Evolutionary conservation across 805 yeast genomes (phyloP).

Genomic region (Ogataea neopini): DNA sequence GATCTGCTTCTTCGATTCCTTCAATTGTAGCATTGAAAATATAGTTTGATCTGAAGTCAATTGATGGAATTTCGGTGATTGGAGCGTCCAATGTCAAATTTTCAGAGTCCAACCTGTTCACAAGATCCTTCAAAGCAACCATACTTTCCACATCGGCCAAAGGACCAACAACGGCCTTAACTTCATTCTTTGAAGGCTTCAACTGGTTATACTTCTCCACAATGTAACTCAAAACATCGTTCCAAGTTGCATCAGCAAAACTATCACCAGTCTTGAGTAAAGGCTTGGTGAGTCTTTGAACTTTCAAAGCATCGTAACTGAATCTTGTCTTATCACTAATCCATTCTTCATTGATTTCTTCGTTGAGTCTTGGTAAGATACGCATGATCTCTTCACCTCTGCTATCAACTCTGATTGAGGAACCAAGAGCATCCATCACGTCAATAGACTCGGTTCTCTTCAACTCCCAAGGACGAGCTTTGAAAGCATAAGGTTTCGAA

Average conservation of each 20-base stretch:
- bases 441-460: conserved; percentile 86
- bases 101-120: conserved; percentile 77
- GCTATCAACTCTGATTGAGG: conserved; percentile 80
- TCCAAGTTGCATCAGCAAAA: conserved; percentile 82
- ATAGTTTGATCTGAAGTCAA: conserved; percentile 76
- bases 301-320: conserved; percentile 82
- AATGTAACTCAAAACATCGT: conserved; percentile 73
- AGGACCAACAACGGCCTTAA: conserved; percentile 82
- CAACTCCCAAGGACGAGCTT: conserved; percentile 91
- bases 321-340: conserved; percentile 84
- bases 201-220: conserved; percentile 59
- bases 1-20: conserved; percentile 83
- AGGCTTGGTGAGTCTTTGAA: conserved; percentile 83
- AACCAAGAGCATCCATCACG: conserved; percentile 80
- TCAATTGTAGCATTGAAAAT: conserved; percentile 76
- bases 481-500: conserved; percentile 88
- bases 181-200: conserved; percentile 64
- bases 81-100: conserved; percentile 73
- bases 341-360: conserved; percentile 90
- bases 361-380: conserved; percentile 81
- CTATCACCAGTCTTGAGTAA: conserved; percentile 67
- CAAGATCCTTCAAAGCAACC: conserved; percentile 78
- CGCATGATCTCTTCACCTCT: conserved; percentile 88
- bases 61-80: conserved; percentile 60
- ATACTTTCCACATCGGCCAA: conserved; percentile 79